These are phyloP conservation scores for Penicillium salamii DNA, from an alignment of 495 filamentous ascomycete species.

Conservation along the genomic window DNA sequence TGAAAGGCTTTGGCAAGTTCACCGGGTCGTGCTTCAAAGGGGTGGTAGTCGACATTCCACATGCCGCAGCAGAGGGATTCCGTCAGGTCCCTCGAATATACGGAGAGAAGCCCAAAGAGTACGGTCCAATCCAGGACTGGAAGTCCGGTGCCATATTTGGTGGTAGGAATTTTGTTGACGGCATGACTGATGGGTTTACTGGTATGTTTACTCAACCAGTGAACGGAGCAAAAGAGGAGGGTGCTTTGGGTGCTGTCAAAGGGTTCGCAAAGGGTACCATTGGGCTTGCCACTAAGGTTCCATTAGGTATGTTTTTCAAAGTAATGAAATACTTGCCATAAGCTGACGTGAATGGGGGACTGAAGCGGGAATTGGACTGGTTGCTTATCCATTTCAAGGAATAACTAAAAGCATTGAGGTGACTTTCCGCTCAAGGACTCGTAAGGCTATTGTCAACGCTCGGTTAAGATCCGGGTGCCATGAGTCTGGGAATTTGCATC, in stretches of 20 bases:
- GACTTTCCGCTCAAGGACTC: neutral
- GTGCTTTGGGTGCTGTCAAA: conserved; percentile 56
- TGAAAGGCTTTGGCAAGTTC: conserved; percentile 34
- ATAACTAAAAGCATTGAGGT: conserved; percentile 10
- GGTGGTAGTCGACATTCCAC: conserved; percentile 59
- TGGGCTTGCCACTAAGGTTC: conserved; percentile 64
- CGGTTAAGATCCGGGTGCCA: neutral
- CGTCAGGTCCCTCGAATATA: conserved; percentile 78
- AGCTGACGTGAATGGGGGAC: neutral
- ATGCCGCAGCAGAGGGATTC: conserved; percentile 76
- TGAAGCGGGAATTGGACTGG: conserved; percentile 8
- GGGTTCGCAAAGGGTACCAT: conserved; percentile 65
- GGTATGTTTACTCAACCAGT: conserved; percentile 66
- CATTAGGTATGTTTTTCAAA: conserved; percentile 20
- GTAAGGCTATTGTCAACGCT: conserved; percentile 1
- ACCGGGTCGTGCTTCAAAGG: conserved; percentile 27
- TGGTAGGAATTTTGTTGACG: conserved; percentile 62
- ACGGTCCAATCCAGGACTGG: conserved; percentile 34
- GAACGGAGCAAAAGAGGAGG: conserved; percentile 56
- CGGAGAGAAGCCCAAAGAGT: conserved; percentile 53
- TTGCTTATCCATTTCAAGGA: conserved; percentile 12
- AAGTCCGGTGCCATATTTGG: conserved; percentile 31
- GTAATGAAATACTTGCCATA: neutral
- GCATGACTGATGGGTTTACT: conserved; percentile 70
- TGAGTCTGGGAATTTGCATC: neutral